Evolutionary conservation across 164 flowering plant genomes (phyloP), one percentile per base, ranked within the genome.

Genomic region (Nymphaea colorata): DNA sequence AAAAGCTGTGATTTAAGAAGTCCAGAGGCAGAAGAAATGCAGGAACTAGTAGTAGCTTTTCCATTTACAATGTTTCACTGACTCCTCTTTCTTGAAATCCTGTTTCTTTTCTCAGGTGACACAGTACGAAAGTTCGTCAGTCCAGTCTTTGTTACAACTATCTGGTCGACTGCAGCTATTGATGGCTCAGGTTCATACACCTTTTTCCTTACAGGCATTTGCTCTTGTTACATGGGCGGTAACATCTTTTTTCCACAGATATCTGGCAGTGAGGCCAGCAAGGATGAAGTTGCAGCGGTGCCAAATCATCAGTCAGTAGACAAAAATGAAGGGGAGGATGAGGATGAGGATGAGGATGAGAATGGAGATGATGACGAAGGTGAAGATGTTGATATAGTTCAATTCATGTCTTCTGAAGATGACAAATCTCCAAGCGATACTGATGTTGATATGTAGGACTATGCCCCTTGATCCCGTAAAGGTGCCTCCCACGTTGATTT

Each of bases 161-260:
- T 83, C 86, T 25, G 98, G 98, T 51, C 88, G 96, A 59, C 71
- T 93, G 79, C 90, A 90, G 72, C 91, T 93, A 67, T 81, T 84
- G 44, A 79, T 72, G 36, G 84, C 95, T 69, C 95, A 90, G 96
- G 98, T 93, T 44, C 14, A 60, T 59, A 64, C 41, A 69, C 64
- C 66, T 45, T 60, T 60, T 44, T 53, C 64, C 51, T 36, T 6
- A 44, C 51, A n/a, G 68, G 16, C 44, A 4, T 25, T 45, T 63
- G 4, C 42, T 61, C 8, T 59, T 5, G 11, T 63, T 25, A 12
- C 43, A 14, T 36, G 47, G 44, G 11, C 59, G 67, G 55, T 3
- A 66, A 67, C 43, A 4, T 45, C 59, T 64, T 55, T 15, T 11
- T 59, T 57, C 43, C 41, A 42, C 62, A 36, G 16, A 41, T 68